phyloP scores from a whole-genome alignment of 305 asterid species.

The Petunia hybrid region DNA sequence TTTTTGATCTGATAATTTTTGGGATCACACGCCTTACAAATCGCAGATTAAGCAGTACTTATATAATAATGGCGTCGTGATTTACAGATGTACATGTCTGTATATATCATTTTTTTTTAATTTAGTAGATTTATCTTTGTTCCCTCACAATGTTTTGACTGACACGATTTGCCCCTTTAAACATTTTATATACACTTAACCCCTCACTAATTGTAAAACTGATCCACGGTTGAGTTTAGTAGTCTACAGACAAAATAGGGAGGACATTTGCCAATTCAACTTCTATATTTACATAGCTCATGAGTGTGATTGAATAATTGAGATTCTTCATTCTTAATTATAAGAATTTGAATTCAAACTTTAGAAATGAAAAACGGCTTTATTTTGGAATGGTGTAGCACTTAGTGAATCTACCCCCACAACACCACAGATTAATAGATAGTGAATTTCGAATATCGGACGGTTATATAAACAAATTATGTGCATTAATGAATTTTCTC shows the following conservation, averaged over 20 bases:
- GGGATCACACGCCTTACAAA: constrained; percentile 44
- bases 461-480: no score
- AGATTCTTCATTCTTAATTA: no score
- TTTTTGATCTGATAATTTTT: constrained; percentile 31
- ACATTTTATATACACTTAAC: neutral
- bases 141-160: neutral
- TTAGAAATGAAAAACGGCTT: no score
- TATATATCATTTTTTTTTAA: neutral
- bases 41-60: constrained; percentile 25
- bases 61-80: constrained; percentile 27
- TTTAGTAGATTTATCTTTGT: neutral
- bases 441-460: no score
- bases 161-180: neutral
- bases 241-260: neutral
- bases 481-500: no score
- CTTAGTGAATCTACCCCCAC: no score
- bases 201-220: neutral
- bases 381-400: no score
- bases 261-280: neutral
- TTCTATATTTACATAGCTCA: neutral
- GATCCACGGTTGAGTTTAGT: neutral
- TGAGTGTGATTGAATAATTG: no score
- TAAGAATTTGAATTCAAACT: no score
- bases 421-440: no score
- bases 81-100: constrained; percentile 27